phyloP scores from a whole-genome alignment of 2,329 filamentous ascomycete species.

The Dactylellina cionopaga region DNA sequence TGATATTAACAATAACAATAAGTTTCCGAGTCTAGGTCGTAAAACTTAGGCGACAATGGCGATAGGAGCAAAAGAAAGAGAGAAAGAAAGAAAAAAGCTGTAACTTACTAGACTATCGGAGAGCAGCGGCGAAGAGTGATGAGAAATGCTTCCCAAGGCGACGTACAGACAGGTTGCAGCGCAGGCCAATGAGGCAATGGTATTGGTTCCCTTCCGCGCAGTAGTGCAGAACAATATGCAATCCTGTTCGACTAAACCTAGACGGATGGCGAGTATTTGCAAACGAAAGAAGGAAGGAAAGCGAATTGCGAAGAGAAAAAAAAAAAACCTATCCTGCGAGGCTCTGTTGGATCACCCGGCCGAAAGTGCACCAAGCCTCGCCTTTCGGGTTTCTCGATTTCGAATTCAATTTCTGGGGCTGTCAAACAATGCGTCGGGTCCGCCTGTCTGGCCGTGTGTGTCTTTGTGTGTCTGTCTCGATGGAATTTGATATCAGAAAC shows the following conservation, averaged over 20 bases:
- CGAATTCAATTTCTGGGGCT: neutral
- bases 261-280: too few species aligned
- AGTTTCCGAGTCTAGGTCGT: neutral
- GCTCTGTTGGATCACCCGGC: constrained; percentile 41
- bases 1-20: too few species aligned
- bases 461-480: too few species aligned
- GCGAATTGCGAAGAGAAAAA: too few species aligned
- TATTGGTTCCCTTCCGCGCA: constrained; percentile 32
- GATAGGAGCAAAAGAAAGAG: constrained; percentile 1
- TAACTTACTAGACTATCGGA: constrained; percentile 34
- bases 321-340: constrained; percentile 48
- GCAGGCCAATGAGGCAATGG: constrained; percentile 29
- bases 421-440: neutral
- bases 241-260: constrained; percentile 24
- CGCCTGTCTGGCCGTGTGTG: too few species aligned
- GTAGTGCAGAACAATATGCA: constrained; percentile 22
- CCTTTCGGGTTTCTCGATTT: too few species aligned
- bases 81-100: constrained; percentile 8
- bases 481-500: constrained; percentile 23
- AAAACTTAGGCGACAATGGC: neutral
- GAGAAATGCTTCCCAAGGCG: constrained; percentile 42
- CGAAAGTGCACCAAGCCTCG: constrained; percentile 12
- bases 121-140: constrained; percentile 29
- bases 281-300: too few species aligned
- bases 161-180: constrained; percentile 51